These are phyloP conservation scores for Pouteria glomerata DNA, from an alignment of 148 eudicot genomes.

Conservation along the genomic window DNA sequence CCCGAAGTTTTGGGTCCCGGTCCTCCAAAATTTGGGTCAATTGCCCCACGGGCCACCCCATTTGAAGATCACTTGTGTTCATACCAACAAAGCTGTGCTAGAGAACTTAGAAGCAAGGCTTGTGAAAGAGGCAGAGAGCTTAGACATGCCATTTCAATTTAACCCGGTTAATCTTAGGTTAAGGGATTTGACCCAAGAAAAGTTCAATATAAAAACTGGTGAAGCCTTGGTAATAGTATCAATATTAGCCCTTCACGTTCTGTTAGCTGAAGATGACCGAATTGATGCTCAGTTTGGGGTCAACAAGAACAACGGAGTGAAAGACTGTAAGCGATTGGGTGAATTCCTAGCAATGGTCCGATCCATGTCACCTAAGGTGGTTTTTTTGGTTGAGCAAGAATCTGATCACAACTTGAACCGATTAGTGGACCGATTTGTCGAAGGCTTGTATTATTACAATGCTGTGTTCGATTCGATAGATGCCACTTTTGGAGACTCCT, in stretches of 20 bases:
- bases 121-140: constrained; percentile 26
- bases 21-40: constrained; percentile 17
- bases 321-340: constrained; percentile 17
- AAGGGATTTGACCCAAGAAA: constrained; percentile 22
- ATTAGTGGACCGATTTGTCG: constrained; percentile 30
- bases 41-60: constrained; percentile 26
- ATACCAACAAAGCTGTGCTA: constrained; percentile 19
- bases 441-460: constrained; percentile 31
- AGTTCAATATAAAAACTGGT: constrained; percentile 23
- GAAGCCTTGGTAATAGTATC: constrained; percentile 31
- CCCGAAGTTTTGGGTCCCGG: constrained; percentile 28
- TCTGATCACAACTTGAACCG: constrained; percentile 28
- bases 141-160: constrained; percentile 27
- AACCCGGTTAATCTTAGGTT: constrained; percentile 24
- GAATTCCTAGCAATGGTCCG: constrained; percentile 25
- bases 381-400: constrained; percentile 33
- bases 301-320: constrained; percentile 17
- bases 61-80: constrained; percentile 35
- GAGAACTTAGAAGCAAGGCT: constrained; percentile 21
- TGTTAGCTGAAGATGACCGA: constrained; percentile 31
- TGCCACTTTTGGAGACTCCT: constrained; percentile 13
- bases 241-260: constrained; percentile 16
- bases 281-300: constrained; percentile 17
- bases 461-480: constrained; percentile 31
- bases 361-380: constrained; percentile 24